Percentiles rank a stretch among this genome's conserved stretches.
phyloP scores from a whole-genome alignment of 2,329 filamentous ascomycete genomes.

The Rutstroemia sp. region DNA sequence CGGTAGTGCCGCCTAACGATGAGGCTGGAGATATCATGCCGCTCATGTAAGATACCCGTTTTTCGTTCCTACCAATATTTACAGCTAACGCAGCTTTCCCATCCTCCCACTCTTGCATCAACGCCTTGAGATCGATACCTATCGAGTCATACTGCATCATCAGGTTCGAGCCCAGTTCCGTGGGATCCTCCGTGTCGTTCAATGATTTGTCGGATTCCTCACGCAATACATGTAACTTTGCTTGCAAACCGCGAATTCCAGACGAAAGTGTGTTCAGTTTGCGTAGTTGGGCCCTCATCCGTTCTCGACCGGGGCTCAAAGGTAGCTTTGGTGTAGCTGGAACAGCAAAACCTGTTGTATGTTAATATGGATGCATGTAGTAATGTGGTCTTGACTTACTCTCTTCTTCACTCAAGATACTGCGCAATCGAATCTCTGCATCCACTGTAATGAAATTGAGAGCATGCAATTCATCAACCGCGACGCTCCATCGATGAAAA shows the following conservation, averaged over 20 bases:
- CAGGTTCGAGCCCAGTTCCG: slow-evolving; percentile 69
- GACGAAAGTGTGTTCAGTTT: slow-evolving; percentile 84
- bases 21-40: slow-evolving; percentile 46
- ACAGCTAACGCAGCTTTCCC: slow-evolving; percentile 76
- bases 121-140: slow-evolving; percentile 71
- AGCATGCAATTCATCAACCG: slow-evolving; percentile 64
- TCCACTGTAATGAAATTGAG: slow-evolving; percentile 54
- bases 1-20: slow-evolving; percentile 61
- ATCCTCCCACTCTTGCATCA: slow-evolving; percentile 80
- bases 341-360: slow-evolving; percentile 40
- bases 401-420: slow-evolving; percentile 72
- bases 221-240: slow-evolving; percentile 84
- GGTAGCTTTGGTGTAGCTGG: slow-evolving; percentile 51
- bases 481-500: slow-evolving; percentile 69
- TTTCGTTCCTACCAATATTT: slow-evolving; percentile 75
- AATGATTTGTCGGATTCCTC: slow-evolving; percentile 80
- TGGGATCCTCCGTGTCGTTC: slow-evolving; percentile 64
- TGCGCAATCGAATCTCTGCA: slow-evolving; percentile 58
- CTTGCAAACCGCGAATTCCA: slow-evolving; percentile 84
- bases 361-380: slow-evolving; percentile 19
- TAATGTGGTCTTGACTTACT: slow-evolving; percentile 41
- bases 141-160: slow-evolving; percentile 93
- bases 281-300: slow-evolving; percentile 77
- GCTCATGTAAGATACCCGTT: slow-evolving; percentile 57
- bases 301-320: slow-evolving; percentile 68